Conservation (phyloP, 2,329 filamentous ascomycete genomes). For the Calycina marina region DNA sequence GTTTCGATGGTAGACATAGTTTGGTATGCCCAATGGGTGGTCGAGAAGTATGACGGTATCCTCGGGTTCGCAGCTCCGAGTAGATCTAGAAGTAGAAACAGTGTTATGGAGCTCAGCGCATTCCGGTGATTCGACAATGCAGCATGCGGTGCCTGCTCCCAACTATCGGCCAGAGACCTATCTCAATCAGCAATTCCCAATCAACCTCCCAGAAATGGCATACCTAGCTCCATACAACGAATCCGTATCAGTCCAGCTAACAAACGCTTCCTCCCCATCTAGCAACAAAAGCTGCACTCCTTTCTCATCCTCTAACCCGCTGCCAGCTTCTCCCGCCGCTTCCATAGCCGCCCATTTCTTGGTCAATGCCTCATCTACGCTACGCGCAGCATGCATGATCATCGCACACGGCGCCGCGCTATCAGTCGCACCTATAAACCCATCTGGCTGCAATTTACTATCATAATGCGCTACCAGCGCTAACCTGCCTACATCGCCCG, state of each 20-base stretch:
- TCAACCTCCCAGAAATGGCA: conserved; percentile 8
- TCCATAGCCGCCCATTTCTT: conserved; percentile 69
- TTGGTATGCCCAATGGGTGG: conserved; percentile 87
- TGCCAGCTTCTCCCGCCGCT: conserved; percentile 36
- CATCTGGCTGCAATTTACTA: conserved; percentile 61
- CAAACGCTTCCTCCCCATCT: conserved; percentile 90
- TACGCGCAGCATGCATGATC: conserved; percentile 72
- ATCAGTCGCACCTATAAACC: conserved; percentile 88
- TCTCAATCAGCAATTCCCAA: conserved; percentile 9
- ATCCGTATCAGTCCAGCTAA: conserved; percentile 63
- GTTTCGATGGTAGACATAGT: conserved; percentile 60
- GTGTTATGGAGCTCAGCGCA: conserved; percentile 62
- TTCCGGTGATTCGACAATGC: conserved; percentile 62
- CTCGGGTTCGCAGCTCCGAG: conserved; percentile 55
- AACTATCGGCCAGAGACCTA: conserved; percentile 61
- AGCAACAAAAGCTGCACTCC: conserved; percentile 82
- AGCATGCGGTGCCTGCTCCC: conserved; percentile 59
- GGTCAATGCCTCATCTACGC: conserved; percentile 65
- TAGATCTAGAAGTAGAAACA: conserved; percentile 86
- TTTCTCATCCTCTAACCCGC: conserved; percentile 54
- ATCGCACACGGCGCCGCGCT: conserved; percentile 91
- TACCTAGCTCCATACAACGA: conserved; percentile 80
- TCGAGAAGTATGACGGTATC: conserved; percentile 76
- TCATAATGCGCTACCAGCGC: conserved; percentile 93
- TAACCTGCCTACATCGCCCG: conserved; percentile 64